phyloP scores from a whole-genome alignment of 306 rosid species.

The Psophocarpus tetragonolobus region DNA sequence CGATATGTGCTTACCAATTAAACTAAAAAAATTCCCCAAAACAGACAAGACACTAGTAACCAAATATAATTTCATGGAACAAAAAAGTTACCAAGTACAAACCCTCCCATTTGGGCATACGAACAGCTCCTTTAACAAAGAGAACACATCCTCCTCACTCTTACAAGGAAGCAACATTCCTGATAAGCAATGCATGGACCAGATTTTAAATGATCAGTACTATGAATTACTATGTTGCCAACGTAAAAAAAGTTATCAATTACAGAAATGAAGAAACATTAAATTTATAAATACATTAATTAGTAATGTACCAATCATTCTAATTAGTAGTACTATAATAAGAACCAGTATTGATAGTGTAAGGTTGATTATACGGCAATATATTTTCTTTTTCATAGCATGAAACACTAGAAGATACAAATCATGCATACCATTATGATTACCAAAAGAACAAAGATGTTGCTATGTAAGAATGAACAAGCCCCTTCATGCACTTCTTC shows the following conservation, averaged over 20 bases:
- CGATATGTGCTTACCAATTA: too few species aligned
- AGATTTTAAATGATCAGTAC: slow-evolving; percentile 46
- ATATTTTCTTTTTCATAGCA: neutral
- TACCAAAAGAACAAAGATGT: neutral
- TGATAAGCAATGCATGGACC: slow-evolving; percentile 92
- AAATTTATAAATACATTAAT: too few species aligned
- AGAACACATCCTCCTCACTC: slow-evolving; percentile 95
- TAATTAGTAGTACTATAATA: neutral
- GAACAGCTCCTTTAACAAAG: slow-evolving; percentile 89
- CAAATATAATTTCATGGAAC: neutral
- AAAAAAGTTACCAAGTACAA: slow-evolving; percentile 64
- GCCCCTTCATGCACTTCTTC: neutral
- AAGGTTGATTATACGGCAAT: neutral
- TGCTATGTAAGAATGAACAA: neutral
- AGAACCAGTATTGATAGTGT: neutral
- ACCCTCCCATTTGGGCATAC: slow-evolving; percentile 91
- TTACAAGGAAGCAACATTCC: slow-evolving; percentile 86
- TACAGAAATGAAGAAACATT: neutral
- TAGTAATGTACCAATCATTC: neutral
- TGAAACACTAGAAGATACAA: neutral
- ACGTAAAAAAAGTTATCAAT: neutral
- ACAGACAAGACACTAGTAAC: neutral
- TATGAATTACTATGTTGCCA: slow-evolving; percentile 2
- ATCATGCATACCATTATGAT: neutral
- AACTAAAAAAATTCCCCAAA: neutral